Conservation (phyloP, 176 grass and related monocot species). For the Carex kokanica region DNA sequence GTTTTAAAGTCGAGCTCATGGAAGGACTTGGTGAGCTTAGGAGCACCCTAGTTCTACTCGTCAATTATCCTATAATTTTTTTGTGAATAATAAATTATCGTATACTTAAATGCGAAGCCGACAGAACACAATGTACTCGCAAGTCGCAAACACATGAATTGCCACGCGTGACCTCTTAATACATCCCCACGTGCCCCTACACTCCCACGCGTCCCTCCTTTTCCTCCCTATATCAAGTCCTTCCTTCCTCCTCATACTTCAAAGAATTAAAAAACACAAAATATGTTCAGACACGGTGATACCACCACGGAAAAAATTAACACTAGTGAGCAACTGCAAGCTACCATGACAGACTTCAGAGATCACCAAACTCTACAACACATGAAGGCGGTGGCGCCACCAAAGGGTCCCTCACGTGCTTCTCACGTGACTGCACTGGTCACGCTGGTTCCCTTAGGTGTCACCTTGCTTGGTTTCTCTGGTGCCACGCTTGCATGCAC, state of each 20-base stretch:
- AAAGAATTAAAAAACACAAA: background rate
- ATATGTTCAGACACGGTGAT: background rate
- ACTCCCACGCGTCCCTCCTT: constrained; percentile 5
- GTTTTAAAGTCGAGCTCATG: too few species aligned
- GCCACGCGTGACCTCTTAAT: background rate
- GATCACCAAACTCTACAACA: constrained; percentile 20
- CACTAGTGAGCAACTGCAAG: background rate
- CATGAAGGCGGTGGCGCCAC: constrained; percentile 26
- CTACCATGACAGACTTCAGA: background rate
- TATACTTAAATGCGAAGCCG: background rate
- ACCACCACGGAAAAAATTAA: background rate
- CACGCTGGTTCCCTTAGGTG: constrained; percentile 40
- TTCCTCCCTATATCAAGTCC: background rate
- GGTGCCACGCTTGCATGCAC: constrained; percentile 31
- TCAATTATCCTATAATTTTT: background rate
- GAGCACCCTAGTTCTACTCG: too few species aligned
- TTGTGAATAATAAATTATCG: too few species aligned
- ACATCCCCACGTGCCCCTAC: background rate
- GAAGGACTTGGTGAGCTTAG: too few species aligned
- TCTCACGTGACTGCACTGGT: constrained; percentile 8
- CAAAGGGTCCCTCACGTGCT: constrained; percentile 8
- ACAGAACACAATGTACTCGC: background rate
- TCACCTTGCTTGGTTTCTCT: constrained; percentile 28
- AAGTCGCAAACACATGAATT: background rate
- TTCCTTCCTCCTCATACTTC: background rate